phyloP scores from a whole-genome alignment of 2,329 filamentous ascomycete species.

The Epichloe typhina region DNA sequence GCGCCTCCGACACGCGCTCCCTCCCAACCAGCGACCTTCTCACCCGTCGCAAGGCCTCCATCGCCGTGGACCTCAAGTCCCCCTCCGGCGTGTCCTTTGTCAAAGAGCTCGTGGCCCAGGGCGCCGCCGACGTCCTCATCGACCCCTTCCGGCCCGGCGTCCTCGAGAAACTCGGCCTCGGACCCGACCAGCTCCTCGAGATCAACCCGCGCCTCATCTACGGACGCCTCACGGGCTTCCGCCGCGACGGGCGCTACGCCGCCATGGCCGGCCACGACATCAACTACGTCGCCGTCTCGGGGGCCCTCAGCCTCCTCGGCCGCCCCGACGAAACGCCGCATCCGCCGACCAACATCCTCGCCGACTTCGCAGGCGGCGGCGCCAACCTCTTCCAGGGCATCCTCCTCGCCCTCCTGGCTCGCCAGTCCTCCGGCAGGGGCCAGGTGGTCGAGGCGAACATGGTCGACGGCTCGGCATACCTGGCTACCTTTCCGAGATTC shows the following conservation, averaged over 20 bases:
- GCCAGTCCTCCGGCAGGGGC: slow-evolving; percentile 51
- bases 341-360: slow-evolving; percentile 72
- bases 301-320: slow-evolving; percentile 71
- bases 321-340: slow-evolving; percentile 55
- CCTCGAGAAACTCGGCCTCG: slow-evolving; percentile 70
- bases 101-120: slow-evolving; percentile 49
- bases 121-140: slow-evolving; percentile 79
- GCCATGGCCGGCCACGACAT: slow-evolving; percentile 92
- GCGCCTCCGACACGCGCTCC: slow-evolving; percentile 20
- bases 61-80: slow-evolving; percentile 68
- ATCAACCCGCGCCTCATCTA: slow-evolving; percentile 68
- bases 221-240: slow-evolving; percentile 79
- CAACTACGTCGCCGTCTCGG: slow-evolving; percentile 86
- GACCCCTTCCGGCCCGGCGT: slow-evolving; percentile 90
- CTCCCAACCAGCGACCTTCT: slow-evolving; percentile 56
- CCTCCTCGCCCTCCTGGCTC: slow-evolving; percentile 60
- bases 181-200: slow-evolving; percentile 51
- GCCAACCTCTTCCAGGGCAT: slow-evolving; percentile 72
- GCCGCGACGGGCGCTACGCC: slow-evolving; percentile 72
- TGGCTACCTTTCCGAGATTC: slow-evolving; percentile 67
- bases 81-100: slow-evolving; percentile 50
- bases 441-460: slow-evolving; percentile 95
- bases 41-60: slow-evolving; percentile 66
- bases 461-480: slow-evolving; percentile 77
- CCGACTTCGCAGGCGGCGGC: slow-evolving; percentile 85